Evolutionary conservation across 345 rosid genomes (phyloP).

Genomic region (Populus ilicifolia): DNA sequence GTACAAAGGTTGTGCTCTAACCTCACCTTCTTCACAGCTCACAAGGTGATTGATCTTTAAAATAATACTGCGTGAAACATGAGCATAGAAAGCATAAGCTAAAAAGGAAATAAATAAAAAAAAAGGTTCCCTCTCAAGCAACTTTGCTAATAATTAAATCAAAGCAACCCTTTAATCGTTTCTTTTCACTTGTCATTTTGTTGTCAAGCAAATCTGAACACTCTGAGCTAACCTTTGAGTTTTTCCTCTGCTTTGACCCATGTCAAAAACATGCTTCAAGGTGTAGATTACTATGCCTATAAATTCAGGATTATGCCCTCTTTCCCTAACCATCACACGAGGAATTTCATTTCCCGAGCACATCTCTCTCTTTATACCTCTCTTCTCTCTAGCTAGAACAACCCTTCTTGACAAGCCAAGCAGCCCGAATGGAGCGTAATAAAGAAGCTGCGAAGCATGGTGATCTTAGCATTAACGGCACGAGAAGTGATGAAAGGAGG

Average conservation of each 20-base stretch:
- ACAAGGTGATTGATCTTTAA: too few species aligned
- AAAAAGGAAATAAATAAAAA: too few species aligned
- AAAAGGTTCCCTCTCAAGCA: neutral
- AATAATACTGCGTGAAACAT: too few species aligned
- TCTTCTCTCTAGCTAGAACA: neutral
- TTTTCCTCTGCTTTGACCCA: constrained; percentile 12
- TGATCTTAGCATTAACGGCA: neutral
- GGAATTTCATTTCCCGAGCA: neutral
- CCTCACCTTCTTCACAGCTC: too few species aligned
- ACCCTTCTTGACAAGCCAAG: too few species aligned
- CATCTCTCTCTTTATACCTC: neutral
- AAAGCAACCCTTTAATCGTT: neutral
- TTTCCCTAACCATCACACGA: neutral
- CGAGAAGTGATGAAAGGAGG: neutral
- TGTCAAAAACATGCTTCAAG: constrained; percentile 9
- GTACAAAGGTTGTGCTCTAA: too few species aligned
- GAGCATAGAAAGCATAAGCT: neutral
- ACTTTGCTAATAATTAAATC: neutral
- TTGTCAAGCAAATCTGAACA: neutral
- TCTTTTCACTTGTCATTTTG: neutral
- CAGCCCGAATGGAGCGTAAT: constrained; percentile 1
- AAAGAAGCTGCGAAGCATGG: neutral
- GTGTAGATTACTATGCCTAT: neutral
- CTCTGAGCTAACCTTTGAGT: neutral
- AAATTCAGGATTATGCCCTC: constrained; percentile 1